A percentile compares a stretch with the other conserved stretches of the same genome.
These are phyloP conservation scores for Camellia granthamiana DNA, from an alignment of 148 eudicot genomes.

Conservation along the genomic window DNA sequence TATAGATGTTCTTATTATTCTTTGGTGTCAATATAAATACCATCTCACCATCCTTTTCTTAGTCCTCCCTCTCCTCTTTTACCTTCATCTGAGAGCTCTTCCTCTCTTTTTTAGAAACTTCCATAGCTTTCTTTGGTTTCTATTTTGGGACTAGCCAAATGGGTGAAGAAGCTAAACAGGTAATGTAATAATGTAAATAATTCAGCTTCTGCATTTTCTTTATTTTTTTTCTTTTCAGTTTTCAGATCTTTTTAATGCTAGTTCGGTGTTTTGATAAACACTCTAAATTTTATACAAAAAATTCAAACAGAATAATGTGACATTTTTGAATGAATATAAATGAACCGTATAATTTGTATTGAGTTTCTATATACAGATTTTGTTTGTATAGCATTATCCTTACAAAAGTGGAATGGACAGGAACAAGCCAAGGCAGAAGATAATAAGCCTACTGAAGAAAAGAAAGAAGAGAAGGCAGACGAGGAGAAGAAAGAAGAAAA, in stretches of 20 bases:
- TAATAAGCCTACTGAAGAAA: slow-evolving; percentile 26
- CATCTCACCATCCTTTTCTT: background rate
- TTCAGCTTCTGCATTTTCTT: background rate
- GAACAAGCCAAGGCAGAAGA: slow-evolving; percentile 44
- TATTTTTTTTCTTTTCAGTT: background rate
- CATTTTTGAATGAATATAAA: too few species aligned
- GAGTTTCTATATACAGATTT: too few species aligned
- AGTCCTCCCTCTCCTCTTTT: slow-evolving; percentile 9
- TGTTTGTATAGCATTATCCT: too few species aligned
- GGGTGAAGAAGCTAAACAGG: slow-evolving; percentile 82
- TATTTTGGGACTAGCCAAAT: slow-evolving; percentile 23
- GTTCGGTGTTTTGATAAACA: background rate
- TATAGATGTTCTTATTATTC: background rate
- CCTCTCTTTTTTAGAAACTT: slow-evolving; percentile 11
- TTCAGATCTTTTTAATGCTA: too few species aligned
- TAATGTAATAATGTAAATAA: slow-evolving; percentile 17
- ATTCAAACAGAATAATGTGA: too few species aligned
- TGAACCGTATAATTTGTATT: too few species aligned
- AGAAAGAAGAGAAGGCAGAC: slow-evolving; percentile 23
- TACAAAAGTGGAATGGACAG: slow-evolving; percentile 16
- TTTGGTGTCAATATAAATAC: slow-evolving; percentile 20
- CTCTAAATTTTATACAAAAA: too few species aligned
- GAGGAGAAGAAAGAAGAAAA: slow-evolving; percentile 20
- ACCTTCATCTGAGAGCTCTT: too few species aligned
- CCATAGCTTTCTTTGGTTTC: background rate